Evolutionary conservation across 208 protist species (phyloP).

Genomic region (Trypanosoma conorhini): DNA sequence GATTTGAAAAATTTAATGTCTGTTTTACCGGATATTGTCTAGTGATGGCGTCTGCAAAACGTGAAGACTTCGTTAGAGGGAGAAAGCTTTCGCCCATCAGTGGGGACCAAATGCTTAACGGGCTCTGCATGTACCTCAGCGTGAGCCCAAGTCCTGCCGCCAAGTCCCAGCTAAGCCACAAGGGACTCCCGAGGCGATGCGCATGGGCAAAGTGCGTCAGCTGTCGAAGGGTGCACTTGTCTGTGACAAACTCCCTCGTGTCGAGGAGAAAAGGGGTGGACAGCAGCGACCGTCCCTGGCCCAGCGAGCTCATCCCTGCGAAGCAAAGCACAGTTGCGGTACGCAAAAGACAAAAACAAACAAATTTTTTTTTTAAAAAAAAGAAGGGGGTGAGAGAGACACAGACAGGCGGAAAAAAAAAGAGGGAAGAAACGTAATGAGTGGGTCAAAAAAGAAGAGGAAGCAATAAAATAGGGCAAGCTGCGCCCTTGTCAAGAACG

Average conservation of each 20-base stretch:
- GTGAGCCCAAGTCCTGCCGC: constrained; percentile 14
- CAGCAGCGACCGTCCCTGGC: background rate
- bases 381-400: constrained; percentile 4
- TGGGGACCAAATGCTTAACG: constrained; percentile 23
- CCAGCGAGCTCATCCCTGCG: background rate
- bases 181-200: constrained; percentile 21
- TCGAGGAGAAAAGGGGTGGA: constrained; percentile 9
- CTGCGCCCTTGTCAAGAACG: background rate
- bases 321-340: background rate
- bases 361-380: constrained; percentile 16
- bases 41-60: background rate
- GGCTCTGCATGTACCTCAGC: constrained; percentile 26
- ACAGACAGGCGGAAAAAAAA: constrained; percentile 9
- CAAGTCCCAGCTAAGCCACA: constrained; percentile 24
- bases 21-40: constrained; percentile 5
- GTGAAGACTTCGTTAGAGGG: background rate
- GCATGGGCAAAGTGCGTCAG: constrained; percentile 24
- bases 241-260: constrained; percentile 22
- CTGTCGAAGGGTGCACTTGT: constrained; percentile 20
- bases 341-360: constrained; percentile 15
- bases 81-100: constrained; percentile 24
- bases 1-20: background rate
- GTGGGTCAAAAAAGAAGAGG: constrained; percentile 2
- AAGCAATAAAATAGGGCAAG: background rate
- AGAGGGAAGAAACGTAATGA: constrained; percentile 14